These are phyloP conservation scores for Delonix regia DNA, from an alignment of 306 rosid species.

Conservation along the genomic window DNA sequence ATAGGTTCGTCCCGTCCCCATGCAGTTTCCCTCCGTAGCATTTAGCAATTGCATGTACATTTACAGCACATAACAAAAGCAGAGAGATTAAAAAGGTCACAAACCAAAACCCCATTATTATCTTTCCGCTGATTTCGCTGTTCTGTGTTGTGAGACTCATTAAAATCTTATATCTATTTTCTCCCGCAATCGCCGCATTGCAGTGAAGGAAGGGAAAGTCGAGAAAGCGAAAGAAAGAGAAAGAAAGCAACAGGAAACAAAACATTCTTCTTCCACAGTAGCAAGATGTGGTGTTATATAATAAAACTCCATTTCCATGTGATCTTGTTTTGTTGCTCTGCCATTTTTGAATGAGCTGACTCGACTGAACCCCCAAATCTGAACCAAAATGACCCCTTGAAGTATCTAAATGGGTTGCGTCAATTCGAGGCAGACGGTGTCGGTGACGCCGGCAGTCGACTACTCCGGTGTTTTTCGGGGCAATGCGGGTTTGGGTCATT, in stretches of 20 bases:
- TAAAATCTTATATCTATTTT: conserved; percentile 40
- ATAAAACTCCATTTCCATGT: conserved; percentile 26
- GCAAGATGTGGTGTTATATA: background rate
- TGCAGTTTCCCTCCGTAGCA: conserved; percentile 23
- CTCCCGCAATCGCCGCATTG: conserved; percentile 77
- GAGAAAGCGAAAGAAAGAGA: conserved; percentile 33
- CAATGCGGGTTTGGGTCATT: conserved; percentile 43
- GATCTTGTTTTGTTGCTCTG: conserved; percentile 8
- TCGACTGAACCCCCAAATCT: background rate
- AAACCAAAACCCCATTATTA: background rate
- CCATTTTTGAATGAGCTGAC: conserved; percentile 23
- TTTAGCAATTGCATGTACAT: background rate
- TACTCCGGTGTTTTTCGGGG: conserved; percentile 60
- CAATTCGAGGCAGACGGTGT: conserved; percentile 82
- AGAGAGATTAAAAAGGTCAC: conserved; percentile 28
- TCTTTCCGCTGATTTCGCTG: conserved; percentile 65
- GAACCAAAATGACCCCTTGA: background rate
- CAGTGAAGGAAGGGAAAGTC: conserved; percentile 14
- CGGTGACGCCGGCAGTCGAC: conserved; percentile 91
- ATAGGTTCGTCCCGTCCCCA: conserved; percentile 31
- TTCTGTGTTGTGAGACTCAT: conserved; percentile 40
- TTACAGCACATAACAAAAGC: conserved; percentile 29
- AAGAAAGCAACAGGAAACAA: conserved; percentile 23
- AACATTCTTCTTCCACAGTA: background rate
- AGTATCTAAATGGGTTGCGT: conserved; percentile 79